Conservation (phyloP, 768 basidiomycete species). For the Pisolithus sp. region DNA sequence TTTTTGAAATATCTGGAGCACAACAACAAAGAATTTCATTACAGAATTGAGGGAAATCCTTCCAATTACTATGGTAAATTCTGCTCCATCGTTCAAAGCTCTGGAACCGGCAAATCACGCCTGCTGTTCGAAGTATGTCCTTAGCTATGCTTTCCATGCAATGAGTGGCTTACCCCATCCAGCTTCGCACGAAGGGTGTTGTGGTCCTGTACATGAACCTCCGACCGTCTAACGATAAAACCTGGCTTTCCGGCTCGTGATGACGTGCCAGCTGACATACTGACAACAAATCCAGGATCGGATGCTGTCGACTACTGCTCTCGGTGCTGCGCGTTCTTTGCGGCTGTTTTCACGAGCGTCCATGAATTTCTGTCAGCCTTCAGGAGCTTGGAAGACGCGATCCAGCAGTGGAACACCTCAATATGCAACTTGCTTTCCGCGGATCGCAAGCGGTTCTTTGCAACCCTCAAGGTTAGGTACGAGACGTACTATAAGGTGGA, state of each 20-base stretch:
- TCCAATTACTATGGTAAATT: slow-evolving; percentile 5
- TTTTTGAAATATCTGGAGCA: slow-evolving; percentile 1
- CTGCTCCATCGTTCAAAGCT: slow-evolving; percentile 15
- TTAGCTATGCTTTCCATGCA: neutral
- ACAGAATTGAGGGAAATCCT: neutral
- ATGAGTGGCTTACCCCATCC: slow-evolving; percentile 2
- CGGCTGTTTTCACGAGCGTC: slow-evolving; percentile 7
- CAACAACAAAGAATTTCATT: neutral
- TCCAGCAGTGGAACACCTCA: neutral
- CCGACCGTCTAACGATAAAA: neutral
- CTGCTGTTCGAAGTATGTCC: slow-evolving; percentile 6
- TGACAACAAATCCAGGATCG: neutral
- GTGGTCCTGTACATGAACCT: slow-evolving; percentile 16
- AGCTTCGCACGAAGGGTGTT: slow-evolving; percentile 4
- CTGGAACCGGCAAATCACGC: slow-evolving; percentile 16
- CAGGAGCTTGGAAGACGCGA: no score
- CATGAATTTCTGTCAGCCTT: neutral
- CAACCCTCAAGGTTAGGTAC: no score
- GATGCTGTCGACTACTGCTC: neutral
- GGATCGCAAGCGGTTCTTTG: no score
- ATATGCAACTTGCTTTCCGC: no score
- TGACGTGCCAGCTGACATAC: slow-evolving; percentile 8
- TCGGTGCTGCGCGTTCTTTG: slow-evolving; percentile 9
- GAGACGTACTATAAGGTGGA: no score
- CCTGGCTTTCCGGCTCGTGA: slow-evolving; percentile 13